Conservation (phyloP, 2,329 filamentous ascomycete genomes). For the Botrytis fabae region DNA sequence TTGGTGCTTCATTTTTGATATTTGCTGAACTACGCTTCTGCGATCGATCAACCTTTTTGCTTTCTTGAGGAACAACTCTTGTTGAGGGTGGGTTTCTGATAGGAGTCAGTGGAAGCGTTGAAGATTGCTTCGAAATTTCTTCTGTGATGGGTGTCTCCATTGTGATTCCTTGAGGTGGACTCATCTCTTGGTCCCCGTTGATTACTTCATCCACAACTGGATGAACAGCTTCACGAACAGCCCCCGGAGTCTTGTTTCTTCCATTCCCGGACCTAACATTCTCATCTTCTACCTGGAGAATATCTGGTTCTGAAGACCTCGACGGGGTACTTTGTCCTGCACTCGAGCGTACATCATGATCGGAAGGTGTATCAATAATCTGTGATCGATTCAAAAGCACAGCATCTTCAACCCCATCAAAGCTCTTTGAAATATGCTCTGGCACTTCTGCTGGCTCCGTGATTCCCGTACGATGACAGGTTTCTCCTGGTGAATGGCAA, state of each 20-base stretch:
- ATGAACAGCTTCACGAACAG: not conserved
- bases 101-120: not conserved
- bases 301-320: not conserved
- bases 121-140: not conserved
- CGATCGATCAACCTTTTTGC: not conserved
- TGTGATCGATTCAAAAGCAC: constrained; percentile 10
- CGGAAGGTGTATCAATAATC: constrained; percentile 6
- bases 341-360: not conserved
- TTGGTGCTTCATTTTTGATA: not conserved
- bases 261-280: not conserved
- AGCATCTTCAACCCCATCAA: not conserved
- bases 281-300: not conserved
- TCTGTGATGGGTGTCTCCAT: not conserved
- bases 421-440: constrained; percentile 9
- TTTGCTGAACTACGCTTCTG: not conserved
- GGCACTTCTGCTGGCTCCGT: constrained; percentile 3
- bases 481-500: constrained; percentile 6
- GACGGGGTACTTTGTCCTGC: not conserved
- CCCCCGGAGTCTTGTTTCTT: not conserved
- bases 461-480: constrained; percentile 15
- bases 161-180: not conserved
- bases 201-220: not conserved
- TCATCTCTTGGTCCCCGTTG: not conserved
- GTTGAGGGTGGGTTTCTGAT: not conserved
- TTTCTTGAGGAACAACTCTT: not conserved